Conservation (phyloP, 768 basidiomycete species). For the Gyrodon lividus region DNA sequence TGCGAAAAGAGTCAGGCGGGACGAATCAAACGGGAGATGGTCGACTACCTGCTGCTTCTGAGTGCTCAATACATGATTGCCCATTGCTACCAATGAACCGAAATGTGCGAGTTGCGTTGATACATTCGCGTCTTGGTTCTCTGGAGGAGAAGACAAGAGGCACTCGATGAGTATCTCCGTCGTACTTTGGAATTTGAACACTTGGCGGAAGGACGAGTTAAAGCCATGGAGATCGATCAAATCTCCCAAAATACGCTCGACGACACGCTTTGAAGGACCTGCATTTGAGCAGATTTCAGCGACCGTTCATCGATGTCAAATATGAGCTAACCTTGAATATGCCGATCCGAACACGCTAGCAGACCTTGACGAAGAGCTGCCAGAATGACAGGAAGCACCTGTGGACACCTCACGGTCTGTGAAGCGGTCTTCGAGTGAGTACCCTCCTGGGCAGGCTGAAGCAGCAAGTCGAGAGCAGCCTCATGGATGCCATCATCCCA, state of each 20-base stretch:
- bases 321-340: constrained; percentile 14
- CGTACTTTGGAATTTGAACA: constrained; percentile 71
- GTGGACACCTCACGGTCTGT: constrained; percentile 52
- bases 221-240: constrained; percentile 68
- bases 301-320: neutral
- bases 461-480: constrained; percentile 66
- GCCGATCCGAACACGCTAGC: constrained; percentile 27
- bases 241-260: constrained; percentile 52
- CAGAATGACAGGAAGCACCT: constrained; percentile 72
- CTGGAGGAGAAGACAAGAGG: constrained; percentile 47
- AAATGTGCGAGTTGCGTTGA: constrained; percentile 72
- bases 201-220: constrained; percentile 62
- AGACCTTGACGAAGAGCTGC: constrained; percentile 64
- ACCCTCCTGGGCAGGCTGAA: constrained; percentile 41
- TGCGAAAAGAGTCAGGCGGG: neutral
- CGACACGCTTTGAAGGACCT: constrained; percentile 24
- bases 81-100: constrained; percentile 64
- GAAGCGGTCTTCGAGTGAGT: neutral
- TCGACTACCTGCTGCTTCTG: constrained; percentile 72
- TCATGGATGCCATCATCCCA: constrained; percentile 73
- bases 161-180: constrained; percentile 67
- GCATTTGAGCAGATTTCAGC: neutral
- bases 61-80: constrained; percentile 54
- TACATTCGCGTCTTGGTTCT: constrained; percentile 26
- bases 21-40: neutral